Evolutionary conservation across 2,329 filamentous ascomycete genomes (phyloP).

Genomic region (Talaromyces sp.): DNA sequence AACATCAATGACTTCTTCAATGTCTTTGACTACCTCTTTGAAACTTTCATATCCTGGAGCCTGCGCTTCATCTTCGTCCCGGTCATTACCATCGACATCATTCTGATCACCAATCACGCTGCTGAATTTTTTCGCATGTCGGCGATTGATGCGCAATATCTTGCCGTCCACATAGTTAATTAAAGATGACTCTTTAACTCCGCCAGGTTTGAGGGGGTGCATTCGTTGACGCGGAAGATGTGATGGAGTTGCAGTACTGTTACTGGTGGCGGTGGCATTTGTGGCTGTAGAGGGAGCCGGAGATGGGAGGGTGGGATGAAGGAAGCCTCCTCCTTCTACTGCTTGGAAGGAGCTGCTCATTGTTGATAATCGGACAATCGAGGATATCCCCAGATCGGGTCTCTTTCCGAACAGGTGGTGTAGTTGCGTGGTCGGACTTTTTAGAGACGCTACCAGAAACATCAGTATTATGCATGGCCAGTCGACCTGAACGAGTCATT

Average conservation of each 20-base stretch:
- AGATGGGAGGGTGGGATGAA: slow-evolving; percentile 39
- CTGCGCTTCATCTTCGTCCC: slow-evolving; percentile 32
- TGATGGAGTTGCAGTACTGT: slow-evolving; percentile 26
- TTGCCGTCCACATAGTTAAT: slow-evolving; percentile 56
- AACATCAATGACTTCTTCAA: slow-evolving; percentile 71
- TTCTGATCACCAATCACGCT: slow-evolving; percentile 20
- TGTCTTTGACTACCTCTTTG: slow-evolving; percentile 66
- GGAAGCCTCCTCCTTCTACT: slow-evolving; percentile 38
- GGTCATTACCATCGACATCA: slow-evolving; percentile 22
- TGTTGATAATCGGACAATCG: not conserved
- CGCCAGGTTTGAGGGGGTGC: slow-evolving; percentile 53
- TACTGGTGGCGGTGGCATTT: slow-evolving; percentile 31
- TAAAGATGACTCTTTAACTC: slow-evolving; percentile 56
- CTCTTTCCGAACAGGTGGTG: no score
- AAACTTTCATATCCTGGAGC: slow-evolving; percentile 59
- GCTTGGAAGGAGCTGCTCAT: not conserved
- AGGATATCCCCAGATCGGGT: not conserved
- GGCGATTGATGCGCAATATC: slow-evolving; percentile 49
- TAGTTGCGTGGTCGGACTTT: not conserved
- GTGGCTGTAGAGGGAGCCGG: slow-evolving; percentile 47
- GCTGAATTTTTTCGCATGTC: slow-evolving; percentile 52
- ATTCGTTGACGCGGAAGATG: slow-evolving; percentile 52
- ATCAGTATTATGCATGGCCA: not conserved
- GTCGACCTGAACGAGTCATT: not conserved
- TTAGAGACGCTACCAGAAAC: not conserved